Evolutionary conservation across 163 green algal genomes (phyloP).

Genomic region (Coccomyxa subellipsoidea): DNA sequence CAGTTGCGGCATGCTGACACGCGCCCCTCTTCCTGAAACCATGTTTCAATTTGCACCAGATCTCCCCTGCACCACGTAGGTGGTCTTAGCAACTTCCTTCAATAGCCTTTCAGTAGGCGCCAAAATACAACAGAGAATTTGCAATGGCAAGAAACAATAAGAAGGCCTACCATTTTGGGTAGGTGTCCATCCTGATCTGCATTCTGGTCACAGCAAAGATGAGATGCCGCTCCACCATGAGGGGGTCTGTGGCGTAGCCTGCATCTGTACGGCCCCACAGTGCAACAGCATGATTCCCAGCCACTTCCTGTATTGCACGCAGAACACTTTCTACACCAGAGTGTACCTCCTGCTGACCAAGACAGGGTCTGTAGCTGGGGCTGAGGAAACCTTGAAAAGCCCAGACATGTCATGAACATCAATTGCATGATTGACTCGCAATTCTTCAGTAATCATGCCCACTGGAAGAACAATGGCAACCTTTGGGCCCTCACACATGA

Average conservation of each 20-base stretch:
- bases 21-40: constrained; percentile 78
- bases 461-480: too few relatives aligned
- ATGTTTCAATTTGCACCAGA: constrained; percentile 77
- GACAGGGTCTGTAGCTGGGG: too few relatives aligned
- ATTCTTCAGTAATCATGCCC: too few relatives aligned
- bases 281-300: constrained; percentile 84
- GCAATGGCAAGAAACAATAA: too few relatives aligned
- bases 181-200: constrained; percentile 83
- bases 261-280: constrained; percentile 82
- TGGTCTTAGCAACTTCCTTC: too few relatives aligned
- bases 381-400: too few relatives aligned
- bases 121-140: too few relatives aligned
- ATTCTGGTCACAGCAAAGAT: constrained; percentile 88
- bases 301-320: constrained; percentile 65
- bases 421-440: too few relatives aligned
- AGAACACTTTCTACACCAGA: neutral
- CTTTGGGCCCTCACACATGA: too few relatives aligned
- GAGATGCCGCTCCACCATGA: constrained; percentile 66
- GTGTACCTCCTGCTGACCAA: too few relatives aligned
- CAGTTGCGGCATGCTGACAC: constrained; percentile 80
- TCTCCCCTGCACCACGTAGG: constrained; percentile 71
- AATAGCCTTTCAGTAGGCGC: neutral
- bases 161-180: constrained; percentile 77
- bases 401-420: too few relatives aligned
- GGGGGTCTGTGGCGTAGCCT: constrained; percentile 81